phyloP scores from a whole-genome alignment of 768 basidiomycete species.

The Phanerodontia chrysosporium region DNA sequence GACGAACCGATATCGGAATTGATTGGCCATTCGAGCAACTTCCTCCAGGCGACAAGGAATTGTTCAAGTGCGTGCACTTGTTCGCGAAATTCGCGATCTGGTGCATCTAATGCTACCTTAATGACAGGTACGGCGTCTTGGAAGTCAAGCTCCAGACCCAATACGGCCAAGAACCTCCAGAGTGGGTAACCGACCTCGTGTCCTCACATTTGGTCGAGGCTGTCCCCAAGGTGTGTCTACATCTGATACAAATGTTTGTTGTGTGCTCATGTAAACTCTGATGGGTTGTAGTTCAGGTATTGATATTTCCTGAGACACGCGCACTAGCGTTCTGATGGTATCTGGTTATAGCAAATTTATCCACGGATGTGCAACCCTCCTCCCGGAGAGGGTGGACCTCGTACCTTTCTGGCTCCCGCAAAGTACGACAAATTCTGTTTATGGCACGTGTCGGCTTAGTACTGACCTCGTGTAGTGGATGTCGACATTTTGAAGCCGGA shows the following conservation, averaged over 20 bases:
- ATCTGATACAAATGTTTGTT: neutral
- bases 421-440: conserved; percentile 42
- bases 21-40: conserved; percentile 86
- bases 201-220: conserved; percentile 94
- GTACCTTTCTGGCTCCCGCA: conserved; percentile 99
- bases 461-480: conserved; percentile 60
- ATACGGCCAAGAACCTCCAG: conserved; percentile 89
- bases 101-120: neutral
- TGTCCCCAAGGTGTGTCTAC: conserved; percentile 79
- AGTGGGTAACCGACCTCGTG: conserved; percentile 96
- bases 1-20: conserved; percentile 89
- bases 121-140: conserved; percentile 75
- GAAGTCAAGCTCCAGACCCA: conserved; percentile 99
- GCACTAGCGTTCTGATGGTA: neutral
- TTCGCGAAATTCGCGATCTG: neutral
- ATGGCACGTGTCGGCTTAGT: neutral
- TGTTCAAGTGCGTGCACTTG: conserved; percentile 68
- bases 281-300: conserved; percentile 16
- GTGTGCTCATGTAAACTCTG: too few species aligned
- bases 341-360: conserved; percentile 77
- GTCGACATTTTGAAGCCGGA: conserved; percentile 92
- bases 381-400: conserved; percentile 90
- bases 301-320: neutral
- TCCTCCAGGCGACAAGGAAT: conserved; percentile 73
- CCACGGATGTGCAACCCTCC: conserved; percentile 90